Evolutionary conservation across 306 rosid species (phyloP), one percentile per base, ranked within the genome.

Genomic region (Prunus persica): DNA sequence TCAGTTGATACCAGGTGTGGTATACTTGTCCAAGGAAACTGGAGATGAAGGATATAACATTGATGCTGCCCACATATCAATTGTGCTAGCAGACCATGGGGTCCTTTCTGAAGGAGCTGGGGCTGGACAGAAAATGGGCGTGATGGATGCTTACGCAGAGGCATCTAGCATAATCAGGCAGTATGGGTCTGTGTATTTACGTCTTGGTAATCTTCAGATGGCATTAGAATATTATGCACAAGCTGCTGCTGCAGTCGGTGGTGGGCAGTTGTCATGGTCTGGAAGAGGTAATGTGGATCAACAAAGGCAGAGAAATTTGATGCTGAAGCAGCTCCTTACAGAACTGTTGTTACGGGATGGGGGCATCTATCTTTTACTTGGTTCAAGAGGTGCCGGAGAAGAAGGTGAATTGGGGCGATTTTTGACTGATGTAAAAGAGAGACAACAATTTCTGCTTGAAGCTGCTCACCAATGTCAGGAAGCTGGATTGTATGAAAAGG

Each of bases 201-300:
- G 97, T 69, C 87, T 80, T 69, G 96, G 92, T 71, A 86, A 89
- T 81, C 90, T 92, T 72, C 83, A 83, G 67, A 64, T 89, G 84
- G 92, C 97, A 77, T 76, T 95, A 60, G 97, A 95, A 78, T 95
- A 92, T 81, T 92, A 89, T 78, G 99, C 97, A 52, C 97, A 95
- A 84, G 97, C 99, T 83, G 92, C 99, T 82, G 97, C 99, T 68
- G 93, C 92, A 5, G 96, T 95, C 47, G 99, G 99, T 16, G 99
- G 99, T 64, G 99, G 99, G 69, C 89, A 62, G 83, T 65, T 85
- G 87, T 90, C 97, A 3, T 95, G 99, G 99, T 87, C 92, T 32
- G 92, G 97, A 65, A 85, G 97, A 82, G 90, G 92, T 61, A 95
- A 82, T 71, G 74, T 87, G 70, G 93, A 92, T 88, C 97, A 95